Percentiles rank a stretch among this genome's conserved stretches.
These are phyloP conservation scores for Phytophthora crassamura DNA, from an alignment of 352 stramenopile species.

Conservation along the genomic window DNA sequence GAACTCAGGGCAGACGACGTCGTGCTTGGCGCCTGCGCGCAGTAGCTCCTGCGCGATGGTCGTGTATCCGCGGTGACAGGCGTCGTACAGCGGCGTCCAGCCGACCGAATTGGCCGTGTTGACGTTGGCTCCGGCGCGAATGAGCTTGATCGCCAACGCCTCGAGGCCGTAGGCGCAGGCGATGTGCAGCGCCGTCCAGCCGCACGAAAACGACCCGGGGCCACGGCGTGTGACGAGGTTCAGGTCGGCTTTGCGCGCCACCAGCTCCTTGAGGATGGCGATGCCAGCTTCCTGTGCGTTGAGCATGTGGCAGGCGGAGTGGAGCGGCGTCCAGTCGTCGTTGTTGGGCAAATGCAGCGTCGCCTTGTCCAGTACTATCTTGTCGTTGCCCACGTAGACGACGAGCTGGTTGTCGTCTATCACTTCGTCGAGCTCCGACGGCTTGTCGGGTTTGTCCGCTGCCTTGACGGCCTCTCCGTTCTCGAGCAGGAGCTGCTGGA, in stretches of 20 bases:
- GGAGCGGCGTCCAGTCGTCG: conserved; percentile 82
- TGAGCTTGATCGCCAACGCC: conserved; percentile 74
- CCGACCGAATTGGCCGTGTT: conserved; percentile 76
- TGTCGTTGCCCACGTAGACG: conserved; percentile 74
- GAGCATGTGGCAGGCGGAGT: conserved; percentile 77
- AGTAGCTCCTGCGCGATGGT: conserved; percentile 70
- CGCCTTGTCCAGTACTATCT: conserved; percentile 72
- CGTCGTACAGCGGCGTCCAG: conserved; percentile 82
- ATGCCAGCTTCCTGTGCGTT: conserved; percentile 78
- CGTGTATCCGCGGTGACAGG: conserved; percentile 75
- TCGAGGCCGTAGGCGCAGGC: conserved; percentile 81
- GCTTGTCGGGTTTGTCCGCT: conserved; percentile 22
- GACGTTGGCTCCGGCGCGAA: conserved; percentile 68
- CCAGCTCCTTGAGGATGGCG: conserved; percentile 71
- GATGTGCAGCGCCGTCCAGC: conserved; percentile 83
- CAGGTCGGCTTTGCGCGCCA: conserved; percentile 62
- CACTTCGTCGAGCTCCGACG: conserved; percentile 23
- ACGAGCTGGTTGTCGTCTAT: conserved; percentile 52
- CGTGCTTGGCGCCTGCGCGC: conserved; percentile 63
- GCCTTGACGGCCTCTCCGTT: conserved; percentile 21
- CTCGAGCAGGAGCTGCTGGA: conserved; percentile 50
- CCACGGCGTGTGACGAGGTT: conserved; percentile 72
- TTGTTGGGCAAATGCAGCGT: conserved; percentile 76
- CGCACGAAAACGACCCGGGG: conserved; percentile 77
- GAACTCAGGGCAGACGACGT: conserved; percentile 81